Evolutionary conservation across 257 asterid genomes (phyloP).

Genomic region (Nicotiana attenuata): DNA sequence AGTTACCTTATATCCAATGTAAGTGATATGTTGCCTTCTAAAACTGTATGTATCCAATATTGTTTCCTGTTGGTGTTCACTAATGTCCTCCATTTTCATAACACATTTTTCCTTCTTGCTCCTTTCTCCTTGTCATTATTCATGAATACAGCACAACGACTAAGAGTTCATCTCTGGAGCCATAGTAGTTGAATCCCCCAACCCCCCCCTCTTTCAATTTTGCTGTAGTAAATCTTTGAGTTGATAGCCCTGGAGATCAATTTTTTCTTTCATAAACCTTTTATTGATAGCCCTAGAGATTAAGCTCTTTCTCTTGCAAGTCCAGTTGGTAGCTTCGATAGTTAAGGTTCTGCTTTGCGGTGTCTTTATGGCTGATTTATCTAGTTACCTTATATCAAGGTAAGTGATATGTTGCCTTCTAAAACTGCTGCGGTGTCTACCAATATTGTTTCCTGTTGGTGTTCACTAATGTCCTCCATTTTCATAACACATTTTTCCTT

Average conservation of each 20-base stretch:
- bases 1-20: background rate
- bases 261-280: background rate
- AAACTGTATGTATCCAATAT: background rate
- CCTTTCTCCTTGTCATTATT: background rate
- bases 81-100: background rate
- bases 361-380: background rate
- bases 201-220: too few relatives aligned
- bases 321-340: too few relatives aligned
- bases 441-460: background rate
- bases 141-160: background rate
- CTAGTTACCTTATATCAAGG: background rate
- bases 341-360: too few relatives aligned
- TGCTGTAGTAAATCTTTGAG: too few relatives aligned
- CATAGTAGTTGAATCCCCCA: too few relatives aligned
- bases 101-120: background rate
- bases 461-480: background rate
- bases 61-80: background rate
- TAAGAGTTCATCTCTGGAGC: background rate
- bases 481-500: background rate
- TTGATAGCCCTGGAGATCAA: too few relatives aligned
- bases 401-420: background rate
- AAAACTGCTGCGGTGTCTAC: background rate
- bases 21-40: background rate
- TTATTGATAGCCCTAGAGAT: background rate
- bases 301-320: background rate